A percentile compares a stretch with the other conserved stretches of the same genome.
These are phyloP conservation scores for Colletotrichum musicola DNA, from an alignment of 2,329 filamentous ascomycete genomes.

Conservation along the genomic window DNA sequence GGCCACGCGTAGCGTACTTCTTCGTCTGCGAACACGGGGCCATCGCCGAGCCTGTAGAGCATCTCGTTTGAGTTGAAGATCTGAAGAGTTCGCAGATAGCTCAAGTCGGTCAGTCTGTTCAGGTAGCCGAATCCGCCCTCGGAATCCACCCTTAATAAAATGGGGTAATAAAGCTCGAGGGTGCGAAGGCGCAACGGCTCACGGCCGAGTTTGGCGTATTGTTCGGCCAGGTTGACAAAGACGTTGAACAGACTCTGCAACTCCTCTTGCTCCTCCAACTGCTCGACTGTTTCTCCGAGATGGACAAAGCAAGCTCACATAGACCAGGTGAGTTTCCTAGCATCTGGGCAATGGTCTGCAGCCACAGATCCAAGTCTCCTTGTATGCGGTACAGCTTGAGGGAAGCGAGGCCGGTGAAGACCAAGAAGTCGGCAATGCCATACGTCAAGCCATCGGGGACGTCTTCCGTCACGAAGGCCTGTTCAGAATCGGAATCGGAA, in stretches of 20 bases:
- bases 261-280: neutral
- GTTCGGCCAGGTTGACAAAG: neutral
- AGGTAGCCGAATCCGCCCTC: neutral
- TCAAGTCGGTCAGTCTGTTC: neutral
- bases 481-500: neutral
- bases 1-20: neutral
- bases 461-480: neutral
- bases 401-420: neutral
- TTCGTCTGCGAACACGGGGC: neutral
- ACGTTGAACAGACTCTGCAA: neutral
- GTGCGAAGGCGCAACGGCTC: neutral
- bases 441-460: neutral
- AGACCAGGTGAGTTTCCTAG: neutral
- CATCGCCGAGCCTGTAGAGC: neutral
- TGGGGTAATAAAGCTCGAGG: neutral
- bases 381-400: neutral
- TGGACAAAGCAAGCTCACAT: neutral
- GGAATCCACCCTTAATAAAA: neutral
- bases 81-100: neutral
- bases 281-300: neutral
- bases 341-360: neutral
- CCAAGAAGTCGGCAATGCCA: neutral
- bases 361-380: neutral
- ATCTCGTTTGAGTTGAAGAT: conserved; percentile 5
- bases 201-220: neutral